Conservation (phyloP, 2,329 filamentous ascomycete genomes). For the Fusarium algeriense region DNA sequence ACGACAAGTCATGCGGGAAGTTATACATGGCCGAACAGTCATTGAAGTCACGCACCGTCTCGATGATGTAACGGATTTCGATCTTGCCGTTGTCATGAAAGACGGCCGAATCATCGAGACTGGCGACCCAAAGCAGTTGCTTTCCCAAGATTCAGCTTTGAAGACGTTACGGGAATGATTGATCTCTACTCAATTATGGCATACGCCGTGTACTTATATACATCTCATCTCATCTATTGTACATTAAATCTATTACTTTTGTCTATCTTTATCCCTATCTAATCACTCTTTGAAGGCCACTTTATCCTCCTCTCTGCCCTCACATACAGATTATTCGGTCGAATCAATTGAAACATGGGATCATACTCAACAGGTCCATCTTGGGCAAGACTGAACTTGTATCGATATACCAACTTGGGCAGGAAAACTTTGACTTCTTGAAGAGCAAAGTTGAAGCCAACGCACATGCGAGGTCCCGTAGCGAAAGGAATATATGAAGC, state of each 20-base stretch:
- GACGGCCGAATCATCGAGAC: conserved; percentile 46
- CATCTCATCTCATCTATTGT: conserved; percentile 13
- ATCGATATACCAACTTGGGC: conserved; percentile 69
- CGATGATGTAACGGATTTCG: conserved; percentile 45
- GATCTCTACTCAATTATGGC: not conserved
- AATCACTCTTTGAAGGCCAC: conserved; percentile 56
- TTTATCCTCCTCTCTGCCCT: conserved; percentile 61
- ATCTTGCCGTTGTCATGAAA: conserved; percentile 48
- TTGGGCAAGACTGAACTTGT: conserved; percentile 65
- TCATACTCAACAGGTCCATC: conserved; percentile 68
- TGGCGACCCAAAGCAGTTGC: conserved; percentile 43
- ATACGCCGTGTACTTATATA: not conserved
- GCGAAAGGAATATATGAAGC: conserved; percentile 71
- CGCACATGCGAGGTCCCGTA: conserved; percentile 67
- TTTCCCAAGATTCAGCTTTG: conserved; percentile 23
- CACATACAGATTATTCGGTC: conserved; percentile 67
- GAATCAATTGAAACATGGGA: conserved; percentile 69
- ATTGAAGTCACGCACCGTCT: conserved; percentile 50
- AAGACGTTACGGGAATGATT: not conserved
- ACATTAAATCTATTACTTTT: conserved; percentile 32
- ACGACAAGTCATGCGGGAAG: conserved; percentile 34
- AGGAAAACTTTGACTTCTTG: conserved; percentile 71
- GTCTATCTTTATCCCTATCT: conserved; percentile 9
- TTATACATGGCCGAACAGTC: conserved; percentile 44
- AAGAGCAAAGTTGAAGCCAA: conserved; percentile 74